Evolutionary conservation across 208 protist genomes (phyloP).

Genomic region (Wallacemonas collosoma): DNA sequence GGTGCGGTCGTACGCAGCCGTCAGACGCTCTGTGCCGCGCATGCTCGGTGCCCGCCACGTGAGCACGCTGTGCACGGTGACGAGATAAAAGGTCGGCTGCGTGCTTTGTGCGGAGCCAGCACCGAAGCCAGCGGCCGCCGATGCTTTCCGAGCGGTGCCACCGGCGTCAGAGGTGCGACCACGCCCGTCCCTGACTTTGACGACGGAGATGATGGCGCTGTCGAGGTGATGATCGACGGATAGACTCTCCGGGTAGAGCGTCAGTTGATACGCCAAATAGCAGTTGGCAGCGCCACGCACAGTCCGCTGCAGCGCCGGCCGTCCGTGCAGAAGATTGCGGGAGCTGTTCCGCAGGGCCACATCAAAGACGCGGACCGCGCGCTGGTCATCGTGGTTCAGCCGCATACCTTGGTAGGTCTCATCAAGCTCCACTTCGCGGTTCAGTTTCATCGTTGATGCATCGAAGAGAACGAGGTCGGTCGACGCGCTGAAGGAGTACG

Average conservation of each 20-base stretch:
- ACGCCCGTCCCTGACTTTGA: slow-evolving; percentile 26
- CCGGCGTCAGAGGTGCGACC: neutral
- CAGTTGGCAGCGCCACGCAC: slow-evolving; percentile 61
- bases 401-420: slow-evolving; percentile 62
- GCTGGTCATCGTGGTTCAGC: slow-evolving; percentile 58
- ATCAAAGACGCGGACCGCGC: slow-evolving; percentile 71
- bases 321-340: slow-evolving; percentile 68
- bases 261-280: slow-evolving; percentile 71
- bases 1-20: slow-evolving; percentile 61
- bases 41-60: slow-evolving; percentile 83
- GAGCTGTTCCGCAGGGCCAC: slow-evolving; percentile 75
- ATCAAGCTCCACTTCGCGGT: slow-evolving; percentile 67
- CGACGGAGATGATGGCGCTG: slow-evolving; percentile 56
- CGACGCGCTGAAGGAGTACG: slow-evolving; percentile 56
- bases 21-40: slow-evolving; percentile 43
- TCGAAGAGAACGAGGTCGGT: slow-evolving; percentile 56
- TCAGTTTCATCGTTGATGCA: slow-evolving; percentile 45
- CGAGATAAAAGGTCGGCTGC: slow-evolving; percentile 40
- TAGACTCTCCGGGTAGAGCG: slow-evolving; percentile 71
- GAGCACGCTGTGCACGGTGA: slow-evolving; percentile 81
- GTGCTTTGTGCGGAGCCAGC: neutral
- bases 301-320: slow-evolving; percentile 62
- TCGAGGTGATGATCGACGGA: slow-evolving; percentile 60
- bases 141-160: neutral
- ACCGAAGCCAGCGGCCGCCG: slow-evolving; percentile 18